phyloP scores from a whole-genome alignment of 2,329 filamentous ascomycete species.

The Fusarium sp. region DNA sequence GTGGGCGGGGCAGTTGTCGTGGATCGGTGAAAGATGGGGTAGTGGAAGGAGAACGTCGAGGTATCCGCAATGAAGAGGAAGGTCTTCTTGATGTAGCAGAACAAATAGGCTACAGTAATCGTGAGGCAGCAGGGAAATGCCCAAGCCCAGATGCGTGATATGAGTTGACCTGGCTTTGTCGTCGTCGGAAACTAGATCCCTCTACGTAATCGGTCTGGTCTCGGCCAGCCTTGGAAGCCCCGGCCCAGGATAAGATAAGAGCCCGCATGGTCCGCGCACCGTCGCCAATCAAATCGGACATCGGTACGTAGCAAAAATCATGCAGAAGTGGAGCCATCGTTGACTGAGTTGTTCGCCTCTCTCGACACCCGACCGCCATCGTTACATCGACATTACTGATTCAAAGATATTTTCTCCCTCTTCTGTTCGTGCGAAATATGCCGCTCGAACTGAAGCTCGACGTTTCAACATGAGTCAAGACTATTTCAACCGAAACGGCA shows the following conservation, averaged over 20 bases:
- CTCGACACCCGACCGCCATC: slow-evolving; percentile 29
- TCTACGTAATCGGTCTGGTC: slow-evolving; percentile 33
- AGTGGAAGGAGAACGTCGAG: background rate
- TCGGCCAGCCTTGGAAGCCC: slow-evolving; percentile 20
- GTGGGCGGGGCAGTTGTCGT: slow-evolving; percentile 35
- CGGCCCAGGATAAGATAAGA: slow-evolving; percentile 47
- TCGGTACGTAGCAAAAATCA: slow-evolving; percentile 49
- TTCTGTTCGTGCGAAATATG: slow-evolving; percentile 49
- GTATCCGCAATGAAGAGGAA: background rate
- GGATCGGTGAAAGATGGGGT: slow-evolving; percentile 1
- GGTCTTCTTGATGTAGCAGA: background rate
- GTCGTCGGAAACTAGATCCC: slow-evolving; percentile 30
- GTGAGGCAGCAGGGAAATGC: slow-evolving; percentile 39
- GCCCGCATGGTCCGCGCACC: slow-evolving; percentile 29
- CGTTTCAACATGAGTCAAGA: slow-evolving; percentile 68
- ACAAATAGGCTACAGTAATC: slow-evolving; percentile 8
- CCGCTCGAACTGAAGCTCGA: slow-evolving; percentile 43
- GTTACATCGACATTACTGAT: slow-evolving; percentile 40
- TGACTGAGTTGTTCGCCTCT: slow-evolving; percentile 41
- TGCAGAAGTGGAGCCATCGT: slow-evolving; percentile 46
- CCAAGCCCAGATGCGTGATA: slow-evolving; percentile 31
- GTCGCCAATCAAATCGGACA: slow-evolving; percentile 48
- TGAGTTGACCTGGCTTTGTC: slow-evolving; percentile 31
- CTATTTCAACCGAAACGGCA: slow-evolving; percentile 66
- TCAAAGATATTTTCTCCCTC: slow-evolving; percentile 27